These are phyloP conservation scores for Pythium folliculosum DNA, from an alignment of 352 stramenopile genomes.

Conservation along the genomic window DNA sequence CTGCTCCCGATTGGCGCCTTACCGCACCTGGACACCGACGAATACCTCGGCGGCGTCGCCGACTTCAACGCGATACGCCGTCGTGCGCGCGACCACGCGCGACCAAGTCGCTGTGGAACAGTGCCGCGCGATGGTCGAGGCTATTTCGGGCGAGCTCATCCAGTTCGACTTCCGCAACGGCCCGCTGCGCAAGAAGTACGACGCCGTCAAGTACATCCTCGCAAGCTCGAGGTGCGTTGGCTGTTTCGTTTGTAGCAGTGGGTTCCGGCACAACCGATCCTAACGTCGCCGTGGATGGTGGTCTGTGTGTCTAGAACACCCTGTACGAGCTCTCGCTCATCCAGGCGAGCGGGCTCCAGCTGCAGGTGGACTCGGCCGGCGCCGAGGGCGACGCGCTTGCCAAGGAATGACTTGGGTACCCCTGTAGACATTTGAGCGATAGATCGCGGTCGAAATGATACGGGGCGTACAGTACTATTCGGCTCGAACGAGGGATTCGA, in stretches of 20 bases:
- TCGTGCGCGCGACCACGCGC: constrained; percentile 87
- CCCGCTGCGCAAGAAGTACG: constrained; percentile 91
- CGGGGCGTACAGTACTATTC: neutral
- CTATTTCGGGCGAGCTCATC: constrained; percentile 89
- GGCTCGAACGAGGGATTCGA: neutral
- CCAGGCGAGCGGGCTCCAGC: neutral
- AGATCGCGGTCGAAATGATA: neutral
- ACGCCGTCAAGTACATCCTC: constrained; percentile 95
- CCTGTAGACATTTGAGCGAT: neutral
- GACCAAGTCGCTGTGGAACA: constrained; percentile 80
- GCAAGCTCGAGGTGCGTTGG: constrained; percentile 84
- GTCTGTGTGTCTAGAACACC: neutral
- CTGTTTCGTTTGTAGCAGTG: neutral
- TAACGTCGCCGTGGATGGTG: neutral
- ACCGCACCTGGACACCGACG: constrained; percentile 68
- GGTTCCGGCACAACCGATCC: too few species aligned
- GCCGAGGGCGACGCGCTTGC: neutral
- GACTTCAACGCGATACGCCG: constrained; percentile 90
- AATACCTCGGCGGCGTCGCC: constrained; percentile 94
- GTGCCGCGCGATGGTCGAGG: constrained; percentile 83
- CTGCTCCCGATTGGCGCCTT: constrained; percentile 58
- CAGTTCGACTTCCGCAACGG: constrained; percentile 96
- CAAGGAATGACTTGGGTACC: neutral
- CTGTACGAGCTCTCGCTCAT: neutral
- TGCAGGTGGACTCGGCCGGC: neutral